Conservation (phyloP, 2,329 filamentous ascomycete species). For the Tolypocladium amazonense region DNA sequence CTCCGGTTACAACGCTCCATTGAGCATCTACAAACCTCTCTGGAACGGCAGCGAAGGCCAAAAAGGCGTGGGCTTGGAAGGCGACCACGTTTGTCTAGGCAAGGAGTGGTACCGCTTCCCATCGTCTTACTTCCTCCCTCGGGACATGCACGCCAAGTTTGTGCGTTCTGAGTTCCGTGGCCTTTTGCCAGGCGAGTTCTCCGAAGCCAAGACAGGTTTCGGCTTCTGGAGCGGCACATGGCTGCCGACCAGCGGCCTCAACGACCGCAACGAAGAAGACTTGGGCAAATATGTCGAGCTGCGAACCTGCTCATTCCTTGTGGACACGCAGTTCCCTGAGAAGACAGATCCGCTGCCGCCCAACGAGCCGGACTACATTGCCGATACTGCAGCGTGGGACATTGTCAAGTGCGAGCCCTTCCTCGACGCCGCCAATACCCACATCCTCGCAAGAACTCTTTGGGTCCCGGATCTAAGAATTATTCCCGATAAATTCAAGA, state of each 20-base stretch:
- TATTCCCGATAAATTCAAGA: constrained; percentile 57
- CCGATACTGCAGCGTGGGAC: constrained; percentile 69
- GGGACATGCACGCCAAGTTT: constrained; percentile 78
- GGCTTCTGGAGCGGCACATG: constrained; percentile 78
- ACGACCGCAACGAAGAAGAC: constrained; percentile 84
- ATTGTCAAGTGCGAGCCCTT: constrained; percentile 65
- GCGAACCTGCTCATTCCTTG: constrained; percentile 66
- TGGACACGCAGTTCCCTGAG: constrained; percentile 73
- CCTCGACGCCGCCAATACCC: constrained; percentile 67
- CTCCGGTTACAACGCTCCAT: constrained; percentile 72
- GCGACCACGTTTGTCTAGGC: constrained; percentile 73
- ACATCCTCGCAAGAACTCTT: constrained; percentile 61
- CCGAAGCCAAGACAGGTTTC: constrained; percentile 57
- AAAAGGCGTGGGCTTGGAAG: constrained; percentile 40
- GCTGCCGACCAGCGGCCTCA: constrained; percentile 74
- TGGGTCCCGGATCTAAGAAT: constrained; percentile 69
- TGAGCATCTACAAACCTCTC: constrained; percentile 60
- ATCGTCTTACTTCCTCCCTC: constrained; percentile 80
- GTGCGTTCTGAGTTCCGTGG: constrained; percentile 84
- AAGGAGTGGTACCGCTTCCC: constrained; percentile 99
- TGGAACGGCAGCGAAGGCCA: constrained; percentile 36
- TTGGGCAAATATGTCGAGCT: constrained; percentile 75
- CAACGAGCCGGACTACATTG: constrained; percentile 71
- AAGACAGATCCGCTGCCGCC: constrained; percentile 39
- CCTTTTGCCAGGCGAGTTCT: constrained; percentile 82